phyloP scores from a whole-genome alignment of 1,139 yeast genomes.

The Kodamaea suecica region DNA sequence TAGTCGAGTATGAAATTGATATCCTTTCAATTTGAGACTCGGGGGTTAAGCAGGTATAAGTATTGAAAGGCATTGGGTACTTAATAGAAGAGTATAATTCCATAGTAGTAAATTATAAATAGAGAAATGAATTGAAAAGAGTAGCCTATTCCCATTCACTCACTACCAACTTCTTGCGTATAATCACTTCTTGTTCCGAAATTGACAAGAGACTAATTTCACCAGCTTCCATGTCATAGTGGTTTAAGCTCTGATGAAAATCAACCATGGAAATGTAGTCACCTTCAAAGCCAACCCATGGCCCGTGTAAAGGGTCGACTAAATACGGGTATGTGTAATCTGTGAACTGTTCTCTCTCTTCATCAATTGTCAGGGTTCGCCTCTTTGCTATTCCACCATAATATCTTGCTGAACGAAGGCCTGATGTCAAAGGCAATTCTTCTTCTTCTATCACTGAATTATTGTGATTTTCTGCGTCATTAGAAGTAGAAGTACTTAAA shows the following conservation, averaged over 20 bases:
- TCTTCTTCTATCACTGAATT: slow-evolving; percentile 24
- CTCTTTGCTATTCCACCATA: slow-evolving; percentile 16
- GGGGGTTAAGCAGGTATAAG: too few species aligned
- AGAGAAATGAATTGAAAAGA: neutral
- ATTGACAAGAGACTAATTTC: slow-evolving; percentile 21
- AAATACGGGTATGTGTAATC: slow-evolving; percentile 52
- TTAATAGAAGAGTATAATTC: too few species aligned
- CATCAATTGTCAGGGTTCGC: slow-evolving; percentile 50
- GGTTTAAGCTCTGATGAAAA: slow-evolving; percentile 16
- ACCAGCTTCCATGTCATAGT: slow-evolving; percentile 23
- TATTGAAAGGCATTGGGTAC: too few species aligned
- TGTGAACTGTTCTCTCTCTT: slow-evolving; percentile 50
- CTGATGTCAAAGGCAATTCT: slow-evolving; percentile 25
- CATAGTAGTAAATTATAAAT: neutral
- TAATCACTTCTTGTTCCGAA: slow-evolving; percentile 25
- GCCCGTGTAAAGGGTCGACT: slow-evolving; percentile 49
- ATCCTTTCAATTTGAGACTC: too few species aligned
- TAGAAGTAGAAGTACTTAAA: slow-evolving; percentile 9
- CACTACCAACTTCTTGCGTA: slow-evolving; percentile 32
- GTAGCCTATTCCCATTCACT: slow-evolving; percentile 43
- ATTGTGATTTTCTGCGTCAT: slow-evolving; percentile 10
- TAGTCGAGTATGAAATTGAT: too few species aligned
- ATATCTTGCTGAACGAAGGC: slow-evolving; percentile 11
- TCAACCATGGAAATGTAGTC: slow-evolving; percentile 46
- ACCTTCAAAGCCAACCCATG: slow-evolving; percentile 58